Base-by-base conservation (phyloP, 1,284 basidiomycete species). In the Microbotryum violaceum region DNA sequence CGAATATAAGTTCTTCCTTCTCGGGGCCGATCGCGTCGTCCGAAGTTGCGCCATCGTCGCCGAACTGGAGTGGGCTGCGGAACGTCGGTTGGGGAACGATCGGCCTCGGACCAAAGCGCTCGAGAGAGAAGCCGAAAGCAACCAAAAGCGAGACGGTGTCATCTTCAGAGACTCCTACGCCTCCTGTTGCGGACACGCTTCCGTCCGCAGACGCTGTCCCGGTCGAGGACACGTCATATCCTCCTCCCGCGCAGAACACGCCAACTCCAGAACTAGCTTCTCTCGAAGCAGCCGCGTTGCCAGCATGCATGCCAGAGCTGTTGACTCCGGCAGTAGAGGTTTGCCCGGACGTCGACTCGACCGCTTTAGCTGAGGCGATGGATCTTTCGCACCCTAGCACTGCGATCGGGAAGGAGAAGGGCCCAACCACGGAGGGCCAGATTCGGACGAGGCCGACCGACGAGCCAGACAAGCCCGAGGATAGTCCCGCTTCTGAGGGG, bases 321-420 rank as follows among this genome's bases (percentile, higher is more conserved):
- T 29, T 54, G 3, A 62, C 63, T 4, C 66, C 66, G 0, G 31
- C 46, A 10, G 56, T 67, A 21, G 61, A 65, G 49, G 54, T 63
- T 3, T 56, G 56, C 5, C 58, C 59, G 2, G 27, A 58, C 2
- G 63, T 68, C 5, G 53, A 65, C 23, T 44, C 27, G 20, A 23
- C 16, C 3, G 63, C 62, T 25, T 52, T 68, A 3, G 51, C 56
- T 1, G 64, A 61, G 21, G 66, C 66, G 8, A 54, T 68, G 50
- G 33, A 42, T 1, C 14, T 42, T 42, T 42, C 37, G 12, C 37
- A 42, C 37, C 37, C 18, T 8, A 25, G 42, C 37, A 8, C 12
- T 31, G 51, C 51, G 14, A 1, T 49, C 5, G 44, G 47, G n/a
- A 6, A 50, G 45, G 48, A 52, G 31, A 25, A 21, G 27, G n/a